Evolutionary conservation across 495 filamentous ascomycete species (phyloP).

Genomic region (Collariella sp.): DNA sequence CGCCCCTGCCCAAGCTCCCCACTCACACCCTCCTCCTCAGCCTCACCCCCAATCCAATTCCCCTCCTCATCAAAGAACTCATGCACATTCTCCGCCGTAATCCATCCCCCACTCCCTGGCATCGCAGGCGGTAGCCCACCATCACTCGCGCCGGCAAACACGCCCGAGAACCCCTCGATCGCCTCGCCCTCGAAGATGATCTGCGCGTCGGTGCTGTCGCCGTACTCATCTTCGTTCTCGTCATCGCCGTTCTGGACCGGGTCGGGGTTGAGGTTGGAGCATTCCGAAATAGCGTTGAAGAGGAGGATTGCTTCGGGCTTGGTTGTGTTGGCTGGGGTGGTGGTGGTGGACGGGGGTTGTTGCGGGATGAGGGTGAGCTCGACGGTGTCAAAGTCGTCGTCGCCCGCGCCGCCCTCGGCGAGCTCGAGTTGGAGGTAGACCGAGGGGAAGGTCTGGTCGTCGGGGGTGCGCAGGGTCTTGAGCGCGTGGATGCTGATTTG

Average conservation of each 20-base stretch:
- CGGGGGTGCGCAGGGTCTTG: slow-evolving; percentile 41
- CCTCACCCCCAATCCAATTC: slow-evolving; percentile 42
- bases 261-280: slow-evolving; percentile 86
- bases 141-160: slow-evolving; percentile 32
- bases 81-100: slow-evolving; percentile 89
- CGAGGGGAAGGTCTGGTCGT: slow-evolving; percentile 37
- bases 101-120: slow-evolving; percentile 86
- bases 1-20: slow-evolving; percentile 39
- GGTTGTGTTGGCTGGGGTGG: slow-evolving; percentile 15
- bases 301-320: slow-evolving; percentile 40
- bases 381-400: slow-evolving; percentile 60
- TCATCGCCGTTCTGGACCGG: slow-evolving; percentile 39
- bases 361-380: slow-evolving; percentile 66
- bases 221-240: slow-evolving; percentile 46
- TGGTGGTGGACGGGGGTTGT: background rate
- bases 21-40: slow-evolving; percentile 22
- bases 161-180: slow-evolving; percentile 41
- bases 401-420: slow-evolving; percentile 45
- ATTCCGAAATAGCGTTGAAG: slow-evolving; percentile 73
- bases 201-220: slow-evolving; percentile 41
- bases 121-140: slow-evolving; percentile 64
- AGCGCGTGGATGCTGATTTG: slow-evolving; percentile 82
- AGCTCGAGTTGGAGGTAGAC: slow-evolving; percentile 76
- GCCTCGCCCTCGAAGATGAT: slow-evolving; percentile 51
- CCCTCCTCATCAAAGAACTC: slow-evolving; percentile 56